These are phyloP conservation scores for Lactifluus hygrophoroides DNA, from an alignment of 768 basidiomycete genomes.

Conservation along the genomic window DNA sequence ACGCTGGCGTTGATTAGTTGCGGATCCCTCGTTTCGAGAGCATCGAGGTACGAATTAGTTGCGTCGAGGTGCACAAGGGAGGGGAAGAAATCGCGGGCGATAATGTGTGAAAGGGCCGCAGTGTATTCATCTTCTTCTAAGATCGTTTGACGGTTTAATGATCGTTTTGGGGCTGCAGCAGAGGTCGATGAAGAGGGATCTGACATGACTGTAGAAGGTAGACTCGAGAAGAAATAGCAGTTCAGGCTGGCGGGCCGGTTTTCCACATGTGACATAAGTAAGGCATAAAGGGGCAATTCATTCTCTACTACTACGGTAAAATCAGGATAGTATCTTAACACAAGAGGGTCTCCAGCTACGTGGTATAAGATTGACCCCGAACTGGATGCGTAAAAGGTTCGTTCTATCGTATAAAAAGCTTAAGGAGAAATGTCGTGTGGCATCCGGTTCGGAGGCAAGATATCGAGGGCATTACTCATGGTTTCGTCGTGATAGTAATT, in stretches of 20 bases:
- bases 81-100: constrained; percentile 97
- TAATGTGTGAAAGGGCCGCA: constrained; percentile 80
- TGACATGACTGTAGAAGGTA: constrained; percentile 23
- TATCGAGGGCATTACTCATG: constrained; percentile 16
- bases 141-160: constrained; percentile 62
- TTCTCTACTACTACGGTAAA: constrained; percentile 1
- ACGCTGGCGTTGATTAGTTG: constrained; percentile 70
- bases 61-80: constrained; percentile 84
- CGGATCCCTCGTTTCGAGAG: constrained; percentile 67
- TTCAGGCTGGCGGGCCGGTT: not conserved
- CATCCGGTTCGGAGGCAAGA: constrained; percentile 3
- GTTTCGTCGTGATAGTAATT: not conserved
- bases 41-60: constrained; percentile 79
- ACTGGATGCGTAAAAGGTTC: not conserved
- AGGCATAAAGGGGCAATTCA: not conserved
- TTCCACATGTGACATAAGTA: not conserved
- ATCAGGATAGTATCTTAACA: constrained; percentile 4
- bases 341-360: not conserved
- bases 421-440: not conserved
- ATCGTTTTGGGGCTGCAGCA: constrained; percentile 33
- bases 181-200: constrained; percentile 26
- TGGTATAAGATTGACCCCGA: constrained; percentile 5
- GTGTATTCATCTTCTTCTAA: constrained; percentile 96
- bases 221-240: no score
- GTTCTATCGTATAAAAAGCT: constrained; percentile 16